Conservation (phyloP, 192 early-diverging fungal species). For the Radiomyces spectabilis region DNA sequence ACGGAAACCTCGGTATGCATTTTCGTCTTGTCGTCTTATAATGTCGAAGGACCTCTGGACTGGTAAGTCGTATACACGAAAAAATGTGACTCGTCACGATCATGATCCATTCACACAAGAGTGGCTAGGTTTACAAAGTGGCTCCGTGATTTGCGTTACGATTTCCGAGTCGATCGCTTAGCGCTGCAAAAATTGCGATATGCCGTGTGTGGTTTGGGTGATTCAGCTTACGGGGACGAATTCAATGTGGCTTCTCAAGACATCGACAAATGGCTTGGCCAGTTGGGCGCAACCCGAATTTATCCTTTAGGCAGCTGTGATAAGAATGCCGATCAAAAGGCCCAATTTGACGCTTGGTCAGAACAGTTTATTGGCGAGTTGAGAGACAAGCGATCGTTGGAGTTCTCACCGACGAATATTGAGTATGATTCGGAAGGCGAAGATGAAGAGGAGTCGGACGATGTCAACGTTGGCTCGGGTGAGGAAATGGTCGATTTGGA, state of each 20-base stretch:
- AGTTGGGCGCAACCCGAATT: conserved; percentile 54
- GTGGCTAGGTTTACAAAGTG: conserved; percentile 48
- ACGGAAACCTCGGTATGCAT: conserved; percentile 44
- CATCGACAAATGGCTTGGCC: conserved; percentile 52
- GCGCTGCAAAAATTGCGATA: conserved; percentile 46
- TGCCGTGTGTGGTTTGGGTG: conserved; percentile 67
- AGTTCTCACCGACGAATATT: conserved; percentile 37
- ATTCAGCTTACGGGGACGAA: conserved; percentile 58
- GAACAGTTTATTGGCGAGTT: conserved; percentile 31
- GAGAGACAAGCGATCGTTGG: conserved; percentile 35
- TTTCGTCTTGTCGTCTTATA: conserved; percentile 61
- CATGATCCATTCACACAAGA: too few relatives aligned
- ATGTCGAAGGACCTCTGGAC: conserved; percentile 59
- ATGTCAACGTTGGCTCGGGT: too few relatives aligned
- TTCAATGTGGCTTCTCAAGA: conserved; percentile 46
- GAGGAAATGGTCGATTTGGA: conserved; percentile 71
- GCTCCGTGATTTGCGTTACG: conserved; percentile 53
- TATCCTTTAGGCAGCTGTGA: conserved; percentile 53
- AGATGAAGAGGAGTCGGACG: conserved; percentile 33
- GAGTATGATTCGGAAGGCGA: conserved; percentile 45
- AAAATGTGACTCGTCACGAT: too few relatives aligned
- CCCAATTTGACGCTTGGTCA: conserved; percentile 13
- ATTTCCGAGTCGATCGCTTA: conserved; percentile 50
- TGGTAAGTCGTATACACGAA: conserved; percentile 29
- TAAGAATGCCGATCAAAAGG: conserved; percentile 36